phyloP scores from a whole-genome alignment of 805 yeast species.

The Cephaloascus fragrans region DNA sequence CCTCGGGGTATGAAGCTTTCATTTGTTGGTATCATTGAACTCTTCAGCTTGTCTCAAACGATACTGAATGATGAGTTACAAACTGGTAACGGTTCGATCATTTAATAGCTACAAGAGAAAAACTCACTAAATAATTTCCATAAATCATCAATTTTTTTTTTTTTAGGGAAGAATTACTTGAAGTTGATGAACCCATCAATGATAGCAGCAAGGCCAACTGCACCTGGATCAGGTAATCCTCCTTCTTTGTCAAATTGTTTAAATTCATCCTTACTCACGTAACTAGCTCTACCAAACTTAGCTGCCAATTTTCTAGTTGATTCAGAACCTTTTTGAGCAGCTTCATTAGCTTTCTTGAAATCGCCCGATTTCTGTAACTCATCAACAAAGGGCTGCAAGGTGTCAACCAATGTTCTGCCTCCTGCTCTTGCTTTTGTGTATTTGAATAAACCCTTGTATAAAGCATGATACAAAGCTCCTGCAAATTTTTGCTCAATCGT shows the following conservation, averaged over 20 bases:
- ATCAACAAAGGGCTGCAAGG: constrained; percentile 79
- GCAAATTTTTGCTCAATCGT: constrained; percentile 25
- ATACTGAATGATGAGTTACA: no score
- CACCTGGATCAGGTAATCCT: constrained; percentile 94
- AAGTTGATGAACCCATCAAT: constrained; percentile 33
- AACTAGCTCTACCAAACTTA: constrained; percentile 88
- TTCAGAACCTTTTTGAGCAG: constrained; percentile 71
- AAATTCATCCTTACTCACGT: constrained; percentile 59
- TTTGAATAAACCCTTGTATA: constrained; percentile 59
- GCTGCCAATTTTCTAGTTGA: constrained; percentile 69
- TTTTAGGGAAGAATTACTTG: no score
- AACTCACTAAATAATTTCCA: no score
- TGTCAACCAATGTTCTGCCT: constrained; percentile 83
- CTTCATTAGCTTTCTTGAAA: constrained; percentile 49
- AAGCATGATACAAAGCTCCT: constrained; percentile 44
- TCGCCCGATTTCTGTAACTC: constrained; percentile 42
- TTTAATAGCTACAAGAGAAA: no score
- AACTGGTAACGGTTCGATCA: no score
- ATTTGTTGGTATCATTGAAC: no score
- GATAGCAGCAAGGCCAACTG: constrained; percentile 69
- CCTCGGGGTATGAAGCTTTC: no score
- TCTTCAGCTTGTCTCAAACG: no score
- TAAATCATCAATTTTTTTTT: no score
- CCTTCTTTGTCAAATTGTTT: constrained; percentile 41
- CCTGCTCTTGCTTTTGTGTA: constrained; percentile 88